Conservation (phyloP, 2,329 filamentous ascomycete genomes). For the Neodidymelliopsis sp. region DNA sequence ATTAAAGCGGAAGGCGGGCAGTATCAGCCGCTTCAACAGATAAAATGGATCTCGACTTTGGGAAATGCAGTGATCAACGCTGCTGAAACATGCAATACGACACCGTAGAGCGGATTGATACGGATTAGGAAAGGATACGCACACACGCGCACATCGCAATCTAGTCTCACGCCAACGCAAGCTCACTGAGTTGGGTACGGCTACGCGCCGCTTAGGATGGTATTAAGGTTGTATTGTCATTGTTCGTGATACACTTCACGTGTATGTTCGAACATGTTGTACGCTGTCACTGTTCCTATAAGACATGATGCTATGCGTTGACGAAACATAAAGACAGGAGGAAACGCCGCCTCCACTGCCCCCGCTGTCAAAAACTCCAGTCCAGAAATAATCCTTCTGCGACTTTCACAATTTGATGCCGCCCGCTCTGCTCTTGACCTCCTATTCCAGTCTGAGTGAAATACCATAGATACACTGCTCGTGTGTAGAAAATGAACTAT, state of each 20-base stretch:
- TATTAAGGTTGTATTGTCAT: neutral
- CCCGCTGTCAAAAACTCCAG: neutral
- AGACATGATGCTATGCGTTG: neutral
- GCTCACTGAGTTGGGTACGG: neutral
- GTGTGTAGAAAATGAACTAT: too few relatives aligned
- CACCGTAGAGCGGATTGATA: neutral
- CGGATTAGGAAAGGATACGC: neutral
- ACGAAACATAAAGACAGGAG: conserved; percentile 2
- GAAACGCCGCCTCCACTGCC: neutral
- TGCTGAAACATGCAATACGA: neutral
- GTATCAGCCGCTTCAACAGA: neutral
- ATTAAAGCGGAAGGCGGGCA: too few relatives aligned
- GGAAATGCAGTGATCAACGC: neutral
- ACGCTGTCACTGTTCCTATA: neutral
- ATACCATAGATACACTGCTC: neutral
- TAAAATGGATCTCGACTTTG: neutral
- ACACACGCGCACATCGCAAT: neutral
- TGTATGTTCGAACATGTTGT: neutral
- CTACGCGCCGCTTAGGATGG: neutral
- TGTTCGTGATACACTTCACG: neutral
- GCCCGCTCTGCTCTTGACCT: neutral
- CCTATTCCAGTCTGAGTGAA: neutral
- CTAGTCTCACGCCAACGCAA: neutral
- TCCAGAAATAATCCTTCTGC: neutral
- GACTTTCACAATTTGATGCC: conserved; percentile 10